Percentiles rank a stretch among this genome's conserved stretches.
Conservation (phyloP, 2,329 filamentous ascomycete species). For the Ceratocystis ficicola region DNA sequence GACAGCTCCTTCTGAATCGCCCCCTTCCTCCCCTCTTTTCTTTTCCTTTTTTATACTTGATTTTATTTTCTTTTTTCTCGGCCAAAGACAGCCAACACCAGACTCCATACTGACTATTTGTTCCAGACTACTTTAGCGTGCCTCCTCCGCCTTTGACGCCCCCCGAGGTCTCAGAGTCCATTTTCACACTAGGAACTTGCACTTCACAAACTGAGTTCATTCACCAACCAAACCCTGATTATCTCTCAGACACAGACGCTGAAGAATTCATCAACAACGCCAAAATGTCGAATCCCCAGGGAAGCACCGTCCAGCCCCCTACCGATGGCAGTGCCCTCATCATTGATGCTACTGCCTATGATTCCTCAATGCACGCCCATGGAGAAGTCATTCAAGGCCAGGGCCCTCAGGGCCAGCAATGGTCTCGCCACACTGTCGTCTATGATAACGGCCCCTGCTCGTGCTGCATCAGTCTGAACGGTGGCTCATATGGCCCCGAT, state of each 20-base stretch:
- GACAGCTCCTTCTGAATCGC: not conserved
- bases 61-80: no score
- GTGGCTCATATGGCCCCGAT: constrained; percentile 43
- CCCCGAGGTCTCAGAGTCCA: constrained; percentile 33
- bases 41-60: not conserved
- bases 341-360: constrained; percentile 25
- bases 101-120: not conserved
- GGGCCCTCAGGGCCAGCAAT: constrained; percentile 38
- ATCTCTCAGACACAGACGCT: constrained; percentile 31
- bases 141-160: constrained; percentile 41
- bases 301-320: not conserved
- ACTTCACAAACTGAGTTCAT: constrained; percentile 32
- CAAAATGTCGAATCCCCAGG: constrained; percentile 21
- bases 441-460: constrained; percentile 47
- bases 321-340: not conserved
- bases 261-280: constrained; percentile 20
- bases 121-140: constrained; percentile 8
- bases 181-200: constrained; percentile 34
- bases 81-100: not conserved
- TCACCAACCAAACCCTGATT: constrained; percentile 41
- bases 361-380: constrained; percentile 30
- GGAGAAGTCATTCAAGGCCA: constrained; percentile 41
- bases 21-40: not conserved
- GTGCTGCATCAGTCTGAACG: constrained; percentile 39
- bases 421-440: constrained; percentile 47